Conservation (phyloP, 345 rosid genomes). For the Populus ilicifolia region DNA sequence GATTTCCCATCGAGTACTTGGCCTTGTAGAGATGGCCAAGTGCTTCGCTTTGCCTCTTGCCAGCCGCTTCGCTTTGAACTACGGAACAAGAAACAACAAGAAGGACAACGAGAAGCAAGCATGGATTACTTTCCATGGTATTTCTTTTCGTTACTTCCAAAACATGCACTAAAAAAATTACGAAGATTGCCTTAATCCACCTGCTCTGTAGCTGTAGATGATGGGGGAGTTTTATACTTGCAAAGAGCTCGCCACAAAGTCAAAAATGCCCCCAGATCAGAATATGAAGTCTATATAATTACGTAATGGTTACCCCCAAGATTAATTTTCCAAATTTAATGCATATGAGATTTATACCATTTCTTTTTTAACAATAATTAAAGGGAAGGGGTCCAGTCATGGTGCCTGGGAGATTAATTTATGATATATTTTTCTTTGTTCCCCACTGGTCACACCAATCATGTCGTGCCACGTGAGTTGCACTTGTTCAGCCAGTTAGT, state of each 20-base stretch:
- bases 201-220: background rate
- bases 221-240: background rate
- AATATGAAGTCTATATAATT: no score
- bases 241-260: background rate
- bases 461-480: slow-evolving; percentile 29
- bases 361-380: no score
- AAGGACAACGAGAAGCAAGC: slow-evolving; percentile 2
- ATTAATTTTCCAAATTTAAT: background rate
- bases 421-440: no score
- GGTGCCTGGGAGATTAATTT: no score
- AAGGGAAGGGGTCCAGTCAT: no score
- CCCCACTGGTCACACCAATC: background rate
- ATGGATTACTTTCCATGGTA: slow-evolving; percentile 21
- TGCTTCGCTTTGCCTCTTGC: slow-evolving; percentile 27
- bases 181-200: background rate
- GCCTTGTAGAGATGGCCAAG: slow-evolving; percentile 29
- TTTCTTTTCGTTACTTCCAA: background rate
- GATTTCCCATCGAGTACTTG: slow-evolving; percentile 17
- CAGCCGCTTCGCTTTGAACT: slow-evolving; percentile 9
- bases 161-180: background rate
- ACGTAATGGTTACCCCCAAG: background rate
- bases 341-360: background rate
- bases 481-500: slow-evolving; percentile 4
- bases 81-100: slow-evolving; percentile 9
- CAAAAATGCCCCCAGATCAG: background rate